Base-by-base conservation (phyloP, 768 basidiomycete species). In the Kwoniella mangroviensis region DNA sequence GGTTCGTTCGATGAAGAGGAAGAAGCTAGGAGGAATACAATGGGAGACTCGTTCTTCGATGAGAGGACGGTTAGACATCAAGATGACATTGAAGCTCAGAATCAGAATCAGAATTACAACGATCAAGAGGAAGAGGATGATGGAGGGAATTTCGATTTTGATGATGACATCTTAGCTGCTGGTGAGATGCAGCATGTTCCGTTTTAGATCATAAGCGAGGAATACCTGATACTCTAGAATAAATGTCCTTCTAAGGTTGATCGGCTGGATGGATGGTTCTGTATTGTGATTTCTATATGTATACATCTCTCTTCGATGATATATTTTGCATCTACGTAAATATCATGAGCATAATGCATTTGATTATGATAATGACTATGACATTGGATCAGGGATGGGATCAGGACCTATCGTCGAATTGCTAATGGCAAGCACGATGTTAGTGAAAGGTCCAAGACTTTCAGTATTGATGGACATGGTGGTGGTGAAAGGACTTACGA, bases 111-210 rank as follows among this genome's bases (percentile, higher is more conserved):
- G 21, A 80, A 76, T 75, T 78, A 78, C 3, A 82, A 63, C 24
- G 73, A 74, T 64, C 70, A 62, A 10, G 67, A 67, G 53, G 65
- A 90, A 34, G 34, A 34, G 87, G 24, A 65, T 24, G 90, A 91
- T 73, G 73, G 70, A 34, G 89, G 89, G 67, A 89, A 88, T 15
- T 90, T 92, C 69, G 91, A 88, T 15, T 90, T 92, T 69, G 91
- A 93, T 73, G 91, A 92, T 75, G 91, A 92, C 81, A 81, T 93
- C 71, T 83, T 91, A 67, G 91, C 90, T 42, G 88, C 90, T 34
- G 92, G 89, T 11, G 92, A 94, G 85, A 93, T 92, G 91, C 88
- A 88, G 45, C 82, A 83, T 70, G 84, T 84, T 1, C 83, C 84
- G 4, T 84, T 79, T 66, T 78, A 52, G 71, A 68, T 56, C 49